These are phyloP conservation scores for Alternaria rosae DNA, from an alignment of 2,329 filamentous ascomycete genomes.

Conservation along the genomic window DNA sequence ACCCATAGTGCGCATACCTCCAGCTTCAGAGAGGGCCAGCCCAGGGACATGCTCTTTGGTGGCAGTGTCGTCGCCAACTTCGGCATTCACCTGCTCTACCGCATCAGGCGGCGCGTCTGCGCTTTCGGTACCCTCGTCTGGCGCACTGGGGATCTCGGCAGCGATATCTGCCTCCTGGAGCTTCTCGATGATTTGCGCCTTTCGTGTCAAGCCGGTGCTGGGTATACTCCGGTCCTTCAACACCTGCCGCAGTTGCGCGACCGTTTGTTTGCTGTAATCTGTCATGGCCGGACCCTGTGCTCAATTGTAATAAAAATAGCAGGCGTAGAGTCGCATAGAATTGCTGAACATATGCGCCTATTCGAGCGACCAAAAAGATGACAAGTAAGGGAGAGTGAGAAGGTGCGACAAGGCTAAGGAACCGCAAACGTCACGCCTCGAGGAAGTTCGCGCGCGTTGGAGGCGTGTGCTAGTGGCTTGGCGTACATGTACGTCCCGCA, in stretches of 20 bases:
- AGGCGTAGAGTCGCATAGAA: constrained; percentile 1
- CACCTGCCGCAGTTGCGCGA: constrained; percentile 55
- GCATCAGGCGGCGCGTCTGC: constrained; percentile 12
- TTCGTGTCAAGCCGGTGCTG: constrained; percentile 55
- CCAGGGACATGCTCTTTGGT: constrained; percentile 6
- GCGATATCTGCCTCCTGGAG: constrained; percentile 45
- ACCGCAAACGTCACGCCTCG: constrained; percentile 19
- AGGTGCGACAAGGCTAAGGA: constrained; percentile 6
- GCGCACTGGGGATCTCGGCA: neutral
- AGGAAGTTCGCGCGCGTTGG: constrained; percentile 15
- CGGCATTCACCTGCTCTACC: constrained; percentile 10
- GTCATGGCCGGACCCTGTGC: constrained; percentile 30
- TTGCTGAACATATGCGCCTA: neutral
- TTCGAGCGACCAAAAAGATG: neutral
- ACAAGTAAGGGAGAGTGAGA: neutral
- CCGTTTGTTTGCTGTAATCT: constrained; percentile 58
- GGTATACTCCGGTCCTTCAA: constrained; percentile 58
- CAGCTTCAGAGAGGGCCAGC: constrained; percentile 30
- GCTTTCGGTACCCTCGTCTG: constrained; percentile 4
- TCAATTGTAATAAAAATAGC: neutral
- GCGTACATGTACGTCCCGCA: constrained; percentile 10
- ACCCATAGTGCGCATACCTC: constrained; percentile 22
- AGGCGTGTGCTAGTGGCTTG: constrained; percentile 15
- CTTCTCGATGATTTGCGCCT: constrained; percentile 58
- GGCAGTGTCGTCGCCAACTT: constrained; percentile 6